A percentile compares a stretch with the other conserved stretches of the same genome.
These are phyloP conservation scores for Puccinellia tenuiflora DNA, from an alignment of 176 grass and related monocot genomes.

Conservation along the genomic window DNA sequence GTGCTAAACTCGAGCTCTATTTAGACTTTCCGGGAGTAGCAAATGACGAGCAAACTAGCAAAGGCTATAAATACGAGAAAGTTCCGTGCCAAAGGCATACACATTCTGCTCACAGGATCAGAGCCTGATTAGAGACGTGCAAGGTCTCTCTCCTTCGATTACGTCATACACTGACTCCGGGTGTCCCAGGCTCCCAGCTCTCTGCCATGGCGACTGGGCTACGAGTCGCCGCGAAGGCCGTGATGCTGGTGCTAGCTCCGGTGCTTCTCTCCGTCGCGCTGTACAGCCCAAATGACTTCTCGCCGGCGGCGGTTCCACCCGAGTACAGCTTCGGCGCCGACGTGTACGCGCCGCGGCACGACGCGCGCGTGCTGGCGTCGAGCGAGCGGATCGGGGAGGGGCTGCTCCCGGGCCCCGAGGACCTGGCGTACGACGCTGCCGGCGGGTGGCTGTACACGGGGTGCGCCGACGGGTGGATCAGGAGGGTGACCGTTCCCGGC, in stretches of 20 bases:
- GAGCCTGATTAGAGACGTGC: background rate
- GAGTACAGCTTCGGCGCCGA: constrained; percentile 36
- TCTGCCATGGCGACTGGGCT: constrained; percentile 1
- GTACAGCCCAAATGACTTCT: constrained; percentile 40
- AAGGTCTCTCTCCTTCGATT: background rate
- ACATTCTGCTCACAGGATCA: background rate
- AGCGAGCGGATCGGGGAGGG: constrained; percentile 68
- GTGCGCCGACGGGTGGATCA: constrained; percentile 71
- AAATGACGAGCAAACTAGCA: no score
- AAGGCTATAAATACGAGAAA: background rate
- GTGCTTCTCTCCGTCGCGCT: constrained; percentile 30
- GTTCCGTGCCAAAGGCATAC: background rate
- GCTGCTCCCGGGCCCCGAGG: constrained; percentile 58
- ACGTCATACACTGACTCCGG: background rate
- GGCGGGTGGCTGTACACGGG: constrained; percentile 57
- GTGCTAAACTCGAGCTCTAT: no score
- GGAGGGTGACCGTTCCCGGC: constrained; percentile 36
- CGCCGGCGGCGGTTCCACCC: constrained; percentile 42
- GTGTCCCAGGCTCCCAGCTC: background rate
- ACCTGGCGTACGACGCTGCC: constrained; percentile 56
- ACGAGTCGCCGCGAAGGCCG: background rate
- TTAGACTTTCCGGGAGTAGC: no score
- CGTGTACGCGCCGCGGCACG: constrained; percentile 32
- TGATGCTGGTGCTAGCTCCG: constrained; percentile 37
- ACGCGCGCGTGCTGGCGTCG: constrained; percentile 18